Evolutionary conservation across 2,329 filamentous ascomycete genomes (phyloP).

Genomic region (Bimuria novae-zelandiae): DNA sequence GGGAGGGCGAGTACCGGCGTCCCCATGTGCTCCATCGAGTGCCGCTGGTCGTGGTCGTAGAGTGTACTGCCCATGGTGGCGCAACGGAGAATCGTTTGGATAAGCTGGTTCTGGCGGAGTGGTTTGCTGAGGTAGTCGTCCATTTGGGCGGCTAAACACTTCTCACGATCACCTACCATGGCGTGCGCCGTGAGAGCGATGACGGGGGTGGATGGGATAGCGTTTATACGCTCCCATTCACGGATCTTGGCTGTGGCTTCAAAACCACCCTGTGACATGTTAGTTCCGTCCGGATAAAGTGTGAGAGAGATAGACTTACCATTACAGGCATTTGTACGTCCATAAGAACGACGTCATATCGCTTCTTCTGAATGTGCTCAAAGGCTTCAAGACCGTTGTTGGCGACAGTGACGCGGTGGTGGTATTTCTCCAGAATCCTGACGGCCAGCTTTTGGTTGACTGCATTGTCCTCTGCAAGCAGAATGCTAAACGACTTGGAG

Average conservation of each 20-base stretch:
- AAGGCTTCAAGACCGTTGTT: slow-evolving; percentile 94
- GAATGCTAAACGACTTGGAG: slow-evolving; percentile 91
- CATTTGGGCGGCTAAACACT: slow-evolving; percentile 98
- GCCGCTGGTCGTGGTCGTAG: slow-evolving; percentile 66
- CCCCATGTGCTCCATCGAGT: slow-evolving; percentile 26
- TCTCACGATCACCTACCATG: slow-evolving; percentile 97
- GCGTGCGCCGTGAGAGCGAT: slow-evolving; percentile 97
- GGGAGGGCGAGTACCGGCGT: slow-evolving; percentile 46
- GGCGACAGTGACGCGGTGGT: slow-evolving; percentile 88
- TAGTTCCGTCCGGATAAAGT: slow-evolving; percentile 31
- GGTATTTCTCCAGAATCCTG: slow-evolving; percentile 96
- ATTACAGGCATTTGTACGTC: slow-evolving; percentile 99
- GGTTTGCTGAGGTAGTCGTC: slow-evolving; percentile 98
- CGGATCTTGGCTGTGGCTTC: slow-evolving; percentile 96
- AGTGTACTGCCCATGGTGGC: slow-evolving; percentile 86
- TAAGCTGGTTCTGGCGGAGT: slow-evolving; percentile 93
- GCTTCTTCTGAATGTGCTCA: slow-evolving; percentile 86
- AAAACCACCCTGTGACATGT: slow-evolving; percentile 76
- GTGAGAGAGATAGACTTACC: slow-evolving; percentile 57
- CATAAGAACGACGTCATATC: slow-evolving; percentile 97
- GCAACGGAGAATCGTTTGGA: slow-evolving; percentile 96
- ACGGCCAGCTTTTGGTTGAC: slow-evolving; percentile 96
- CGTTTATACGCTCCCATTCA: slow-evolving; percentile 85
- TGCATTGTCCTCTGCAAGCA: slow-evolving; percentile 94
- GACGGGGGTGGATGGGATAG: slow-evolving; percentile 84